These are phyloP conservation scores for Alloteropsis semialata DNA, from an alignment of 176 grass and related monocot species.

Conservation along the genomic window DNA sequence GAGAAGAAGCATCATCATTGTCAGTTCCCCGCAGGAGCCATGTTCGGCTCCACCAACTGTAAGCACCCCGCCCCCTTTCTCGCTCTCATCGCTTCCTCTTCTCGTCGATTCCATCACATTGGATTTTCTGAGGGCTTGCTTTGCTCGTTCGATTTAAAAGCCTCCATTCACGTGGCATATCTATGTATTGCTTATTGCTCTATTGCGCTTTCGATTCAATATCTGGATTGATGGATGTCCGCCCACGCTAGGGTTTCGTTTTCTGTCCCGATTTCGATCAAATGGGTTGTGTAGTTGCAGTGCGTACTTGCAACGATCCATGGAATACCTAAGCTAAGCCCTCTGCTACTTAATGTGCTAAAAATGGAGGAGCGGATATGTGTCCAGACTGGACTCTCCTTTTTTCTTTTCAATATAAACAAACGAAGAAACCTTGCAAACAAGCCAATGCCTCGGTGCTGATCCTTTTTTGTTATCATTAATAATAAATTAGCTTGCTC, in stretches of 20 bases:
- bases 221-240: neutral
- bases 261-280: neutral
- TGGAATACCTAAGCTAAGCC: neutral
- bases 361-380: neutral
- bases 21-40: slow-evolving; percentile 22
- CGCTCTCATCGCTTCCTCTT: neutral
- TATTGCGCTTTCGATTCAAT: neutral
- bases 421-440: neutral
- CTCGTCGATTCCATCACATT: neutral
- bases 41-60: slow-evolving; percentile 67
- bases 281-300: neutral
- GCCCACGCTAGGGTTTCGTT: neutral
- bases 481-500: neutral
- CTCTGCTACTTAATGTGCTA: neutral
- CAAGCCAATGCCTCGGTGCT: neutral
- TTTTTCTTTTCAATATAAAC: neutral
- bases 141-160: neutral
- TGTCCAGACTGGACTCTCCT: neutral
- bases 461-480: neutral
- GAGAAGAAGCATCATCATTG: neutral
- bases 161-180: neutral
- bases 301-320: neutral
- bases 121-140: neutral
- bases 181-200: neutral
- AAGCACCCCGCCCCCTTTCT: neutral